A percentile compares a stretch with the other conserved stretches of the same genome.
phyloP scores from a whole-genome alignment of 129 eudicot genomes.

The Calendula officinalis region DNA sequence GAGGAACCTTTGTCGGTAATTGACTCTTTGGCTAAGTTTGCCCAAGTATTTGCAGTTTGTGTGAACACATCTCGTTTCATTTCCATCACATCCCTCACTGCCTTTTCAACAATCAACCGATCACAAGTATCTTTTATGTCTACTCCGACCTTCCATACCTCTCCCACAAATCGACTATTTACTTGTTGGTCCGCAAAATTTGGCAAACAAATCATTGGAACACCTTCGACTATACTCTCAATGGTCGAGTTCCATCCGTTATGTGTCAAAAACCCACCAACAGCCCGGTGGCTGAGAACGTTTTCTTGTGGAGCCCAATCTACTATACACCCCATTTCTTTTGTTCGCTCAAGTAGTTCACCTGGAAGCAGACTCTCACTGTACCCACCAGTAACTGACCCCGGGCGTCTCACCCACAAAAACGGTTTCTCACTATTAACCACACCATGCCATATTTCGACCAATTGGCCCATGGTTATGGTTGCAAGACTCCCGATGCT shows the following conservation, averaged over 20 bases:
- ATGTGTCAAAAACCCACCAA: constrained; percentile 24
- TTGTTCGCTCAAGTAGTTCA: constrained; percentile 3
- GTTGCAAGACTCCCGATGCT: constrained; percentile 29
- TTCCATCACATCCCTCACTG: constrained; percentile 21
- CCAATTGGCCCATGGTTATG: constrained; percentile 16
- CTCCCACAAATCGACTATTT: constrained; percentile 20
- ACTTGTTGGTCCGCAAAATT: constrained; percentile 25
- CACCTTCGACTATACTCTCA: constrained; percentile 23
- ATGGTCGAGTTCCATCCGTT: constrained; percentile 28
- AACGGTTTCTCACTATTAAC: constrained; percentile 21
- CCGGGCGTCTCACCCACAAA: constrained; percentile 28
- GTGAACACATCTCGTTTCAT: constrained; percentile 4
- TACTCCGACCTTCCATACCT: constrained; percentile 27
- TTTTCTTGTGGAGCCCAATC: constrained; percentile 25
- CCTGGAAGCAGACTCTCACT: constrained; percentile 3
- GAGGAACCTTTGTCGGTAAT: constrained; percentile 1
- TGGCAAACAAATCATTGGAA: constrained; percentile 29
- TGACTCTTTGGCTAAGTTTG: background rate
- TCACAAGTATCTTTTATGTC: constrained; percentile 29
- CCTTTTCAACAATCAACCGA: constrained; percentile 19
- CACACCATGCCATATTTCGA: constrained; percentile 30
- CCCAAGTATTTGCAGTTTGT: constrained; percentile 7
- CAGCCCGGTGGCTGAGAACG: constrained; percentile 16
- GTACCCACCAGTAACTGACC: constrained; percentile 19
- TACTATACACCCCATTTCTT: constrained; percentile 10